Evolutionary conservation across 371 early-diverging fungal species (phyloP), one percentile per base, ranked within the genome.

Genomic region (Apophysomyces sp.): DNA sequence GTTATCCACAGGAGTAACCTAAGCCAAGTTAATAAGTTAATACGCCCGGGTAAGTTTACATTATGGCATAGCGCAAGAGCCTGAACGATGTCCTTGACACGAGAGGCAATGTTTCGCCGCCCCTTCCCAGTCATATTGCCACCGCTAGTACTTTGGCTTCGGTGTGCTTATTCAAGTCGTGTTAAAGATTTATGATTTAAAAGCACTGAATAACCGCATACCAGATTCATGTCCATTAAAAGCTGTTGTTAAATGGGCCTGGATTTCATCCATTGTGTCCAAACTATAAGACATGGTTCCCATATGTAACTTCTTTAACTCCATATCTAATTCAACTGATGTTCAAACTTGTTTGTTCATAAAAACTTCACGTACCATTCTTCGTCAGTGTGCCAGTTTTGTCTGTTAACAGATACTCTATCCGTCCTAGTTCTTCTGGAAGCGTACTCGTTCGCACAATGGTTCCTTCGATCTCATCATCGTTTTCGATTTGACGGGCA

Each of bases 301-400:
- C 89, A 99, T 90, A 67, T 99, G 99, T 40, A 99, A 71, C 65
- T 95, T 94, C 72, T 96, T 97, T 61, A 99, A 84, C 64, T 95
- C 97, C 99, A 99, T 99, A 62, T 96, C 95, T 91, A 65, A 15
- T 54, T 9, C 30, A 60, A 18, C 21, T 26, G 21, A 21, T 21
- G 15, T 49, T 12, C 1, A 13, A 15, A n/a, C 29, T 1, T 34
- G n/a, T 27, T 3, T 41, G 37, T 18, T n/a, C 40, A 28, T 21
- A 2, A 30, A n/a, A n/a, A n/a, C n/a, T n/a, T n/a, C n/a, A n/a
- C 41, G 53, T 82, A 89, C 92, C 94, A 74, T 99, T 99, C 71
- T 97, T 86, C n/a, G 99, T 99, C 66, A 99, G 73, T 8, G 99
- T 99, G 8, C 99, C 99, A 3, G 99, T 99, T 69, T 99, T 99